These are phyloP conservation scores for Kodamaea leandrae DNA, from an alignment of 805 yeast species.

Conservation along the genomic window DNA sequence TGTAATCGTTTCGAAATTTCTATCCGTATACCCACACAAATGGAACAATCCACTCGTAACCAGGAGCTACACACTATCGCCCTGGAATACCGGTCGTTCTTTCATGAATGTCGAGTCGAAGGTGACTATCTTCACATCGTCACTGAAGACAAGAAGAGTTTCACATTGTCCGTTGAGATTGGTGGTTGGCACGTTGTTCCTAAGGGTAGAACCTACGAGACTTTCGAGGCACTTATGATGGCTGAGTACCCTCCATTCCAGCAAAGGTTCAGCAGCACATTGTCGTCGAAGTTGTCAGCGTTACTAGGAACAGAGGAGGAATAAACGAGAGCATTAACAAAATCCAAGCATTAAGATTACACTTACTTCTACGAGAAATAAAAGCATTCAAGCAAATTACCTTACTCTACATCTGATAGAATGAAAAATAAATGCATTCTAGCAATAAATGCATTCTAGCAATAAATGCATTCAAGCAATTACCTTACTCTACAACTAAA, in stretches of 20 bases:
- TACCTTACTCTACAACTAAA: too few relatives aligned
- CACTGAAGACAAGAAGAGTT: slow-evolving; percentile 16
- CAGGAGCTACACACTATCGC: slow-evolving; percentile 20
- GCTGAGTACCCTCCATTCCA: slow-evolving; percentile 21
- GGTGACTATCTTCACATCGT: slow-evolving; percentile 10
- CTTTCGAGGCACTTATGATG: slow-evolving; percentile 34
- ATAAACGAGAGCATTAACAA: too few relatives aligned
- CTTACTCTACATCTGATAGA: too few relatives aligned
- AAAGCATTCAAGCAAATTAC: too few relatives aligned
- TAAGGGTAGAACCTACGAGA: slow-evolving; percentile 16
- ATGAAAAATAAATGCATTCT: too few relatives aligned
- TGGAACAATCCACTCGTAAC: slow-evolving; percentile 4
- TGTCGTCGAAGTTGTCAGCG: slow-evolving; percentile 17
- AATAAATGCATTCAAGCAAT: too few relatives aligned
- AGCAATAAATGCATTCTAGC: too few relatives aligned
- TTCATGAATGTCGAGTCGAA: slow-evolving; percentile 16
- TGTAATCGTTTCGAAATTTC: slow-evolving; percentile 3
- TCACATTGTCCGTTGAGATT: slow-evolving; percentile 23
- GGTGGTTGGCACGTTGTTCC: slow-evolving; percentile 27
- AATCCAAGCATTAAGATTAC: too few relatives aligned
- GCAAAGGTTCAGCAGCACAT: slow-evolving; percentile 16
- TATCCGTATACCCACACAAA: too few relatives aligned
- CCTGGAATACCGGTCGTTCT: slow-evolving; percentile 23
- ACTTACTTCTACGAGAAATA: too few relatives aligned
- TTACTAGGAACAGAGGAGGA: background rate